phyloP scores from a whole-genome alignment of 768 basidiomycete genomes.

The Lactarius akahatsu region DNA sequence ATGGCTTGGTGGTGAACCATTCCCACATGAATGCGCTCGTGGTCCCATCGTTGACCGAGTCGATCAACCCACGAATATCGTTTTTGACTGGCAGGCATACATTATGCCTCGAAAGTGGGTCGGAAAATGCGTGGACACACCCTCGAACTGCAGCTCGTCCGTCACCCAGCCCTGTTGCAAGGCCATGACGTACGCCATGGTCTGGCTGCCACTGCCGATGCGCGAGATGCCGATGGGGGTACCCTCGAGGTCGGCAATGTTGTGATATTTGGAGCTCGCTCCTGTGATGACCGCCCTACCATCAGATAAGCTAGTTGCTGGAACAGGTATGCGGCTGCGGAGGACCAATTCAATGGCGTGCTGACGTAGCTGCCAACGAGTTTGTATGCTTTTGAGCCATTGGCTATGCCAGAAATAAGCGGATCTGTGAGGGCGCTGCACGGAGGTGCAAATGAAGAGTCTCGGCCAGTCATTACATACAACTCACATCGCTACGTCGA shows the following conservation, averaged over 20 bases:
- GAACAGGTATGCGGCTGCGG: not conserved
- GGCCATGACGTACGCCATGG: conserved; percentile 96
- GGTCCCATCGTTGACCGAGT: conserved; percentile 84
- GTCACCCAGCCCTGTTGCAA: conserved; percentile 80
- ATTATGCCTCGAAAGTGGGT: not conserved
- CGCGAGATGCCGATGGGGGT: conserved; percentile 89
- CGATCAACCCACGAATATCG: conserved; percentile 75
- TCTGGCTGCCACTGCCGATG: conserved; percentile 86
- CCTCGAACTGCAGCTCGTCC: conserved; percentile 64
- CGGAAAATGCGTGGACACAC: conserved; percentile 39
- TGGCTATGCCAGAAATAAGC: conserved; percentile 89
- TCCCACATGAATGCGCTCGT: conserved; percentile 96
- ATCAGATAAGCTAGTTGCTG: not conserved
- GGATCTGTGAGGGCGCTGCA: conserved; percentile 84
- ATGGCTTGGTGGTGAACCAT: conserved; percentile 88
- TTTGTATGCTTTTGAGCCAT: conserved; percentile 84
- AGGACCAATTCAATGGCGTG: conserved; percentile 83
- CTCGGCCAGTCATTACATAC: conserved; percentile 1
- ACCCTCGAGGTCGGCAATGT: conserved; percentile 71
- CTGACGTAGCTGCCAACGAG: conserved; percentile 91
- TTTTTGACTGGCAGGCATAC: conserved; percentile 58
- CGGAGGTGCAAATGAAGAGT: not conserved
- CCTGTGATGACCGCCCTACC: conserved; percentile 92
- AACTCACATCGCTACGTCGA: conserved; percentile 78
- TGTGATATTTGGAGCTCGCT: conserved; percentile 63